phyloP scores from a whole-genome alignment of 306 rosid species.

The Cicer pinnatifidum region DNA sequence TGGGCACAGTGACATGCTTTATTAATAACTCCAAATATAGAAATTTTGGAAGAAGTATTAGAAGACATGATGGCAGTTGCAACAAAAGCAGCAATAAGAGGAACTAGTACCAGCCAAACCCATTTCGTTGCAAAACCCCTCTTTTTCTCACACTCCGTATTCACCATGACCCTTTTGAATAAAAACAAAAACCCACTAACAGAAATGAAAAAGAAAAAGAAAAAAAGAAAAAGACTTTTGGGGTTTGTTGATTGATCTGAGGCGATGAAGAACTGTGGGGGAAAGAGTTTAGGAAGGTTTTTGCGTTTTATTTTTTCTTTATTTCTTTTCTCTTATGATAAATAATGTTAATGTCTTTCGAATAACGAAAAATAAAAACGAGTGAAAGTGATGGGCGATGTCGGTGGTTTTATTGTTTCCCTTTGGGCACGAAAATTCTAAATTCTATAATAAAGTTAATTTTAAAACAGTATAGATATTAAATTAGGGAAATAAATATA shows the following conservation, averaged over 20 bases:
- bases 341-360: background rate
- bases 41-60: constrained; percentile 48
- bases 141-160: constrained; percentile 43
- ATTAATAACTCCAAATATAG: constrained; percentile 58
- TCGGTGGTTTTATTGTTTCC: background rate
- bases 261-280: background rate
- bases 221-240: background rate
- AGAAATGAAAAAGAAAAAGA: background rate
- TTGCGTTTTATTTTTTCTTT: background rate
- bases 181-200: background rate
- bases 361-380: background rate
- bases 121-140: constrained; percentile 56
- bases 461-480: too few species aligned
- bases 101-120: constrained; percentile 56
- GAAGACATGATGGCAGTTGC: constrained; percentile 69
- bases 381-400: background rate
- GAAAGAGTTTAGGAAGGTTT: constrained; percentile 29
- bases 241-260: background rate
- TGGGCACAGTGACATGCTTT: constrained; percentile 70
- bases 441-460: too few species aligned
- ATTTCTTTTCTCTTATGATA: background rate
- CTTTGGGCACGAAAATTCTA: background rate
- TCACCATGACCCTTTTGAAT: constrained; percentile 44
- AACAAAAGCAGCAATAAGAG: constrained; percentile 58
- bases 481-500: too few species aligned